Conservation (phyloP, 2,329 filamentous ascomycete species). For the Trichoderma sp. region DNA sequence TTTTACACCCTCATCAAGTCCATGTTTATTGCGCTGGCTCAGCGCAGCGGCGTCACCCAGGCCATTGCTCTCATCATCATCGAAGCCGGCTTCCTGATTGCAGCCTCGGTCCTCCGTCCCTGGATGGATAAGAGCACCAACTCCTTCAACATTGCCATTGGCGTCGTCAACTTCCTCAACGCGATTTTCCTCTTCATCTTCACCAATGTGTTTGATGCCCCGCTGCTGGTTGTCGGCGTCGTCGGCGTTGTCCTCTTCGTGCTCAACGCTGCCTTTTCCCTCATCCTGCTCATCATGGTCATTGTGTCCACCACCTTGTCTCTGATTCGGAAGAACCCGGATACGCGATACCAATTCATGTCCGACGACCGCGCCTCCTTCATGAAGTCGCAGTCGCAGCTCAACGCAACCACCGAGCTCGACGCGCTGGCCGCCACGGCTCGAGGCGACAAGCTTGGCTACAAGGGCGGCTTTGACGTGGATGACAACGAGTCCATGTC, state of each 20-base stretch:
- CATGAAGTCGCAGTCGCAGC: conserved; percentile 90
- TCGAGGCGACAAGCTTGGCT: conserved; percentile 72
- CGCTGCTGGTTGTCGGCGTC: conserved; percentile 79
- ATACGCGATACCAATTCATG: conserved; percentile 95
- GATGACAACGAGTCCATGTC: conserved; percentile 48
- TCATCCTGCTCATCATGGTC: conserved; percentile 81
- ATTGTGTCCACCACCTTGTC: conserved; percentile 64
- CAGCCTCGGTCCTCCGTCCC: conserved; percentile 76
- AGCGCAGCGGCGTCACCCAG: conserved; percentile 70
- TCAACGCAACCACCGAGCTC: conserved; percentile 77
- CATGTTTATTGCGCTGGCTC: conserved; percentile 83
- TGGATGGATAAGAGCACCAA: conserved; percentile 99
- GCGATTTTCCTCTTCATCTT: conserved; percentile 88
- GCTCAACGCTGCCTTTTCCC: conserved; percentile 79
- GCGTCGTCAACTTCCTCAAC: conserved; percentile 86
- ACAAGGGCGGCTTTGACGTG: conserved; percentile 44
- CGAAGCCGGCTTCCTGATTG: conserved; percentile 77
- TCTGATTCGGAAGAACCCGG: conserved; percentile 89
- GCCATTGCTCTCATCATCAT: conserved; percentile 81
- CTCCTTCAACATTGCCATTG: conserved; percentile 92
- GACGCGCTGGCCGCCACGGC: conserved; percentile 88
- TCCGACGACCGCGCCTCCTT: conserved; percentile 93
- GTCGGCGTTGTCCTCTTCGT: conserved; percentile 90
- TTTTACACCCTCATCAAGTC: conserved; percentile 82
- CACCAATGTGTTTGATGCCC: conserved; percentile 82